phyloP scores from a whole-genome alignment of 306 rosid genomes.

The Cucurbita pepo region DNA sequence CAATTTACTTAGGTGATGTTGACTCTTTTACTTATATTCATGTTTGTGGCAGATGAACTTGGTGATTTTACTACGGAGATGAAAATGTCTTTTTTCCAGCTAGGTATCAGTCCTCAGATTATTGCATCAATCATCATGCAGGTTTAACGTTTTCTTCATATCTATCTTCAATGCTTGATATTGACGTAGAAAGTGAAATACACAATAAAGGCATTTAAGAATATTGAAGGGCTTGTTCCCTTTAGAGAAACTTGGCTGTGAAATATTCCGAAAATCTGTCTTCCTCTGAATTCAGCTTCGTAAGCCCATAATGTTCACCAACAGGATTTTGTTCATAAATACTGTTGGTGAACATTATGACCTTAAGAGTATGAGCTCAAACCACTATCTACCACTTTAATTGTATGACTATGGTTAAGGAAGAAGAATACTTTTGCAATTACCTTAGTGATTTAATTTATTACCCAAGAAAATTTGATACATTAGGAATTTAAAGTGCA shows the following conservation, averaged over 20 bases:
- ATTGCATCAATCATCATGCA: slow-evolving; percentile 92
- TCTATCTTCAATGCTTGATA: not conserved
- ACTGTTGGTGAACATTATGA: not conserved
- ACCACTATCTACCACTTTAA: not conserved
- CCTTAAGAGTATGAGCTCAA: not conserved
- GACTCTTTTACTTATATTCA: slow-evolving; percentile 6
- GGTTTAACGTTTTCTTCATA: slow-evolving; percentile 26
- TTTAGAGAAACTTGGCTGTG: not conserved
- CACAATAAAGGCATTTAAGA: not conserved
- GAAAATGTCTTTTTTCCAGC: slow-evolving; percentile 90
- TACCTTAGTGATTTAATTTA: not conserved
- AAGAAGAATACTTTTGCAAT: not conserved
- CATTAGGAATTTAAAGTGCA: not conserved
- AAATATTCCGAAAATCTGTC: not conserved
- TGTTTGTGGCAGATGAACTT: slow-evolving; percentile 81
- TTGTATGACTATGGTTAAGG: not conserved
- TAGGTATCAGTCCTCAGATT: slow-evolving; percentile 97
- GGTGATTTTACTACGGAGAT: slow-evolving; percentile 78
- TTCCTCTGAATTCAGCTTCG: too few relatives aligned
- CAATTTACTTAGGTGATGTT: not conserved
- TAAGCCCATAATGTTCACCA: too few relatives aligned
- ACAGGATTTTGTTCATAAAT: too few relatives aligned
- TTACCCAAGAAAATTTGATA: not conserved
- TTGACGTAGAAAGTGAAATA: not conserved
- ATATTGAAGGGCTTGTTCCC: not conserved